Evolutionary conservation across 208 protist genomes (phyloP).

Genomic region (Polymyxa betae): DNA sequence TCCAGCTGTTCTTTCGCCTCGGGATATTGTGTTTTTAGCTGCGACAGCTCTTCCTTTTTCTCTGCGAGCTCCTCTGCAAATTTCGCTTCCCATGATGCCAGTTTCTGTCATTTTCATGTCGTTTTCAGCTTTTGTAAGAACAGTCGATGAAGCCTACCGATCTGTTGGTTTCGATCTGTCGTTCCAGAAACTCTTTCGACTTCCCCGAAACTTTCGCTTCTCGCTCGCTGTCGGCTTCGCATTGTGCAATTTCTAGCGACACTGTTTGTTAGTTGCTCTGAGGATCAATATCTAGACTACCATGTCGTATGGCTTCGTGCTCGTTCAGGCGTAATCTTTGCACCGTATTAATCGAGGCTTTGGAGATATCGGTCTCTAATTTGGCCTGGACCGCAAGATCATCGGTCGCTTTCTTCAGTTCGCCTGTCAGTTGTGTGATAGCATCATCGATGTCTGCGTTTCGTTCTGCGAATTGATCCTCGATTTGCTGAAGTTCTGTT

Average conservation of each 20-base stretch:
- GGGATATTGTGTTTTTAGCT: background rate
- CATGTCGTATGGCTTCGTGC: background rate
- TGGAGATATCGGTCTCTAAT: constrained; percentile 44
- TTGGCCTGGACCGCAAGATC: constrained; percentile 32
- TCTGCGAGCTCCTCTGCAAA: constrained; percentile 30
- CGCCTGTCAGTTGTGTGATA: constrained; percentile 16
- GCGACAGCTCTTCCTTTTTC: background rate
- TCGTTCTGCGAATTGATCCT: constrained; percentile 28
- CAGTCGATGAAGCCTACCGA: background rate
- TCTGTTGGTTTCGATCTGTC: background rate
- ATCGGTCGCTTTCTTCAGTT: background rate
- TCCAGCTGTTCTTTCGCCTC: background rate
- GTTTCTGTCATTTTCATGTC: background rate
- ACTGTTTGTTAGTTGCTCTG: background rate
- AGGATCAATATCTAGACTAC: background rate
- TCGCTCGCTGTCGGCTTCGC: constrained; percentile 4
- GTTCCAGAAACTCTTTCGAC: constrained; percentile 42
- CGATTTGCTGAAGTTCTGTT: background rate
- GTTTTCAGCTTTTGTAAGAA: background rate
- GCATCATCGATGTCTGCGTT: background rate
- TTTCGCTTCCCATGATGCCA: background rate
- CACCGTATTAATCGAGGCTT: background rate
- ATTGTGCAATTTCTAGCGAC: background rate
- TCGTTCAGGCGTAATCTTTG: background rate
- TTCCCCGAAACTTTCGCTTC: background rate